Evolutionary conservation across 495 filamentous ascomycete genomes (phyloP), one percentile per base, ranked within the genome.

Genomic region (Aspergillus egyptiacus): DNA sequence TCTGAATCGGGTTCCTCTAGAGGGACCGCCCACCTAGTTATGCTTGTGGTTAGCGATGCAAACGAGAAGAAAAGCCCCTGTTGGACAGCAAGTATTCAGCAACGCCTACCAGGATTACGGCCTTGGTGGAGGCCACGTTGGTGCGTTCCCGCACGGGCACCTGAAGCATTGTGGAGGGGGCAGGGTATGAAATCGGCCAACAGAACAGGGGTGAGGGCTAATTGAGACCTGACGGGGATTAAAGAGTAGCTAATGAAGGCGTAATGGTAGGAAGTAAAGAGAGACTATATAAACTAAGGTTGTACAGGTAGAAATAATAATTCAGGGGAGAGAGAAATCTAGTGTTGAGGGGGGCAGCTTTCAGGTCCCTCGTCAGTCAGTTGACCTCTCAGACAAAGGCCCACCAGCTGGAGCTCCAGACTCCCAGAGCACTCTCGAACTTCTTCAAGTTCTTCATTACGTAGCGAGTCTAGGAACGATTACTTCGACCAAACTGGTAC

Each of bases 1-100:
- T 58, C 93, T 79, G 74, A 99, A 99, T 47, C 93, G 80, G 54
- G 93, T 99, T 65, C 93, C 93, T 80, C 93, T 78, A 11, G 89
- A 95, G 43, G 90, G 88, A 52, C 91, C 91, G 54, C 91, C 91
- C 61, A 96, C 90, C 90, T 95, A 61, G 54, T 48, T 59, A 57
- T 35, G 15, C 41, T 11, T 48, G 1, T 35, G 13, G 35, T 61
- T 36, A 61, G 48, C 30, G 32, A 22, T 36, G 4, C 3, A 36
- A 42, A 28, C 7, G 19, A 35, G 46, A 37, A 36, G 7, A 3
- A 32, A 32, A 18, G 6, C n/a, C n/a, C n/a, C 10, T 40, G 17
- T 0, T 36, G 17, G 24, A 40, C 14, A 6, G 15, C 15, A 25
- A 11, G 22, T 7, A 9, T 46, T 6, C 20, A 36, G 39, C n/a